Percentiles rank a stretch among this genome's conserved stretches.
Evolutionary conservation across 2,329 filamentous ascomycete genomes (phyloP).

Genomic region (Cytospora piceae): DNA sequence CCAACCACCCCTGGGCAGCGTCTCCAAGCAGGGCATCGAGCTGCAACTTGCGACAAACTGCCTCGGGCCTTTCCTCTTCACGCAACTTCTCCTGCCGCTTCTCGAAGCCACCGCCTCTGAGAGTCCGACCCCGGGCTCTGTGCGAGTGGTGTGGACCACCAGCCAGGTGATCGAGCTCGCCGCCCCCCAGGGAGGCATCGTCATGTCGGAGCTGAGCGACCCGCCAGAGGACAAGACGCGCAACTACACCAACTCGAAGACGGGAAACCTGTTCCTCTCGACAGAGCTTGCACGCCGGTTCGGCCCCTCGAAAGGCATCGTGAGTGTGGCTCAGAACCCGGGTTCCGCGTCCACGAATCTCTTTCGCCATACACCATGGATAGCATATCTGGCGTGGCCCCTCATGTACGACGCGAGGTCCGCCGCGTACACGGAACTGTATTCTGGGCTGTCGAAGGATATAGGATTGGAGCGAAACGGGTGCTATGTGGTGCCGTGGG

Average conservation of each 20-base stretch:
- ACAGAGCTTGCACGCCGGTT: conserved; percentile 30
- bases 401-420: conserved; percentile 30
- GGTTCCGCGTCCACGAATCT: conserved; percentile 32
- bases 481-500: conserved; percentile 5
- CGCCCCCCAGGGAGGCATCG: conserved; percentile 28
- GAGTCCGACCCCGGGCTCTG: neutral
- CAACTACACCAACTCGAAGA: conserved; percentile 33
- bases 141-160: conserved; percentile 32
- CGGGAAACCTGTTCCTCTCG: conserved; percentile 32
- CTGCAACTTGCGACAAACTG: conserved; percentile 15
- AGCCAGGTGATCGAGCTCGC: conserved; percentile 33
- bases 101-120: neutral
- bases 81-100: conserved; percentile 10
- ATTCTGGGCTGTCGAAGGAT: conserved; percentile 28
- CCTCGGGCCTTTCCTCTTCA: conserved; percentile 15
- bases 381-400: conserved; percentile 30
- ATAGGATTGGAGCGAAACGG: conserved; percentile 1
- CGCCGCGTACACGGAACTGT: conserved; percentile 30
- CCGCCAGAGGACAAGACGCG: conserved; percentile 29
- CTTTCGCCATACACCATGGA: conserved; percentile 32
- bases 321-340: conserved; percentile 32
- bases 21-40: conserved; percentile 16
- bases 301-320: conserved; percentile 13
- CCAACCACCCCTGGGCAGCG: neutral
- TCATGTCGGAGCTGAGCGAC: conserved; percentile 31